A percentile compares a stretch with the other conserved stretches of the same genome.
Evolutionary conservation across 805 yeast species (phyloP).

Genomic region (Dipodascus albidus): DNA sequence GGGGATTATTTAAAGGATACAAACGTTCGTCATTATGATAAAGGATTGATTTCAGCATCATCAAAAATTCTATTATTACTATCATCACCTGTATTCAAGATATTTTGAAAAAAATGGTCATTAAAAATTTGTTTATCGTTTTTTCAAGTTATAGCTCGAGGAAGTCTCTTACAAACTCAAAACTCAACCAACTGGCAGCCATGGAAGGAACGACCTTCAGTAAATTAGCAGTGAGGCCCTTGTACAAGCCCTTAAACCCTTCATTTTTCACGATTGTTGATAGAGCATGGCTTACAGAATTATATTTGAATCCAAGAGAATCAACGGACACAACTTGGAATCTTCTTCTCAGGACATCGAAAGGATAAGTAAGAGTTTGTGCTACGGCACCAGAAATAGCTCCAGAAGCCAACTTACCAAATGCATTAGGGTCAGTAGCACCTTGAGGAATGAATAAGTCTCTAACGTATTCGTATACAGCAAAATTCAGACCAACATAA

Average conservation of each 20-base stretch:
- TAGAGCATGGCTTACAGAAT: constrained; percentile 66
- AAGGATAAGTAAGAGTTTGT: constrained; percentile 83
- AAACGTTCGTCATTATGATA: neutral
- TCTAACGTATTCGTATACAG: constrained; percentile 74
- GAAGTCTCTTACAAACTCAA: constrained; percentile 53
- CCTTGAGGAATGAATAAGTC: constrained; percentile 36
- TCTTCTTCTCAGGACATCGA: constrained; percentile 77
- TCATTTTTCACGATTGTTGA: constrained; percentile 56
- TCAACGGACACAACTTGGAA: constrained; percentile 84
- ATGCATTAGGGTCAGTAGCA: constrained; percentile 28
- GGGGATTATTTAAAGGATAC: neutral
- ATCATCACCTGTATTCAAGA: neutral
- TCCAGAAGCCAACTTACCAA: constrained; percentile 60
- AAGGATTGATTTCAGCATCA: neutral
- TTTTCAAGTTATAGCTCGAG: neutral
- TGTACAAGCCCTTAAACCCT: constrained; percentile 69
- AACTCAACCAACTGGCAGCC: constrained; percentile 92
- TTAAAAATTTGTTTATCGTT: neutral
- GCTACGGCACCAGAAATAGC: constrained; percentile 84
- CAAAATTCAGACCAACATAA: constrained; percentile 85
- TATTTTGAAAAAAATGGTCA: neutral
- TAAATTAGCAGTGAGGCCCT: constrained; percentile 55
- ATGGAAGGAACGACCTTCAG: constrained; percentile 89
- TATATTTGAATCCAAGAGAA: constrained; percentile 72
- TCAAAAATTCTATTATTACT: constrained; percentile 1